Evolutionary conservation across 805 yeast genomes (phyloP), one percentile per base, ranked within the genome.

Genomic region (Candida xiaguanensis): DNA sequence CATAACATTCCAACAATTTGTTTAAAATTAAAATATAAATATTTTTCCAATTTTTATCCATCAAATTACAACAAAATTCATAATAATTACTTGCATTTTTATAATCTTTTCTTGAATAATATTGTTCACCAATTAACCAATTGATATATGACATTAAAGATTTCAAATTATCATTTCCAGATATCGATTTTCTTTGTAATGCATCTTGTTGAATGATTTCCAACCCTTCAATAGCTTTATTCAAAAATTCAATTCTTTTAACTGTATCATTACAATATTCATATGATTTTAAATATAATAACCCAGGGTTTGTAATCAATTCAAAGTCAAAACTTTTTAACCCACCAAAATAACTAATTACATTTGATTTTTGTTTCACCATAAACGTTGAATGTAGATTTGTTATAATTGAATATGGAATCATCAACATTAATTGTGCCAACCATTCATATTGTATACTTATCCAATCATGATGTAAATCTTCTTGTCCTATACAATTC

Each of bases 401-500:
- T 6, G 46, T 27, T 5, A 52, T 17, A 9, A 66, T 56, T 2
- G 77, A 72, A 9, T 51, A 46, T 0, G 85, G 85, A 1, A 75
- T 63, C n/a, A 58, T 38, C 8, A 63, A 69, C 37, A 80, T 59
- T 13, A 83, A 54, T 41, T 81, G 76, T 0, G 84, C 87, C 9
- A 85, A 60, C 80, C 84, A 75, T 30, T 77, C 72, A 46, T 77
- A 74, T 51, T 85, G 95, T n/a, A 61, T 52, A 0, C 81, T 72
- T 8, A 70, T 50, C 95, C 95, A 85, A 29, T 68, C 47, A 19
- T 44, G 22, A 20, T 43, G 35, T 19, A 13, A 17, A 5, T 34
- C 38, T 8, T 19, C 14, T 4, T 72, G 51, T 8, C 47, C 48
- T 7, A 67, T 47, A 13, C 36, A 42, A 32, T 42, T 34, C 8